These are phyloP conservation scores for Ophiostoma sp. DNA, from an alignment of 2,329 filamentous ascomycete genomes.

Conservation along the genomic window DNA sequence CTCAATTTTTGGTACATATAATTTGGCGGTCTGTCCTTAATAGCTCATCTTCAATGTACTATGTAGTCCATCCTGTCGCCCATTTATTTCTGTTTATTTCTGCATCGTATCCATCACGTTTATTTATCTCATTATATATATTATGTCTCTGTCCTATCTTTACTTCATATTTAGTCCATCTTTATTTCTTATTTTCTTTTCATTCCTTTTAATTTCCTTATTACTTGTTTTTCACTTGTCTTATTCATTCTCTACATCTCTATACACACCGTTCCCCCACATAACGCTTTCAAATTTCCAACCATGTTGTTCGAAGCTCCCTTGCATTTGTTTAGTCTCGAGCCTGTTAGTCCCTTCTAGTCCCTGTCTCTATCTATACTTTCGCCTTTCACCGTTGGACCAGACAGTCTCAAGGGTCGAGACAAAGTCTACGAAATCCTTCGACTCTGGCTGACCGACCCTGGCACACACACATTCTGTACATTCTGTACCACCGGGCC, in stretches of 20 bases:
- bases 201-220: background rate
- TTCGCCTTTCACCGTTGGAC: background rate
- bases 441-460: background rate
- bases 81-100: background rate
- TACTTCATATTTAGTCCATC: background rate
- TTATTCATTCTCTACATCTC: no score
- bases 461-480: background rate
- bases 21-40: no score
- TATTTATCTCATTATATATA: no score
- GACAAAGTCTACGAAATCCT: background rate
- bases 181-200: background rate
- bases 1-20: no score
- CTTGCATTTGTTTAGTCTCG: slow-evolving; percentile 1
- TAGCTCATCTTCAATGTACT: no score
- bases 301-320: background rate
- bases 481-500: background rate
- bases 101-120: no score
- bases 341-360: background rate
- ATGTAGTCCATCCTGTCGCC: background rate
- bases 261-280: background rate
- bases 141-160: background rate
- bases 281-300: background rate
- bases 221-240: background rate
- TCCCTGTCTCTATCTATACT: background rate
- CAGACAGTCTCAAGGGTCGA: background rate